phyloP scores from a whole-genome alignment of 164 flowering plant genomes.

The Piper longum region DNA sequence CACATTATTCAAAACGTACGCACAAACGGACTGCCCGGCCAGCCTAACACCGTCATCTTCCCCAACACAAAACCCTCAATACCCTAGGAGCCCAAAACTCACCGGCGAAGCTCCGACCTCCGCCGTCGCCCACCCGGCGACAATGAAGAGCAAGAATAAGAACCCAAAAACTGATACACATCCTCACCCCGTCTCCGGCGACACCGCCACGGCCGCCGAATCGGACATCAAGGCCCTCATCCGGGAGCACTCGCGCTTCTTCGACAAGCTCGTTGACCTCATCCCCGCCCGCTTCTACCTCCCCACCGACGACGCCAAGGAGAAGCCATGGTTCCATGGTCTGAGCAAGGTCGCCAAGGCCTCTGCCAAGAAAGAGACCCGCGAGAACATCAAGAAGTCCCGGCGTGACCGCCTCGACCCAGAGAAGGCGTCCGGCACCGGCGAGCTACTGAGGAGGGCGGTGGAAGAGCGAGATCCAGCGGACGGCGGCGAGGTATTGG shows the following conservation, averaged over 20 bases:
- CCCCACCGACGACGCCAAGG: constrained; percentile 35
- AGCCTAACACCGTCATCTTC: no score
- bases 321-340: constrained; percentile 66
- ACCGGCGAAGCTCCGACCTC: neutral
- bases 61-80: neutral
- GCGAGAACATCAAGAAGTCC: constrained; percentile 60
- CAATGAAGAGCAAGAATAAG: neutral
- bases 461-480: constrained; percentile 26
- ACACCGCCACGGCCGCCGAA: neutral
- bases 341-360: constrained; percentile 58
- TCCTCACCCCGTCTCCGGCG: neutral
- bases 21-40: no score
- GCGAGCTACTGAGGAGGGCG: constrained; percentile 45
- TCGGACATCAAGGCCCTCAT: constrained; percentile 33
- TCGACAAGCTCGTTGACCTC: constrained; percentile 56
- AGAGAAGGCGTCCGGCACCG: constrained; percentile 43
- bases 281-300: constrained; percentile 72
- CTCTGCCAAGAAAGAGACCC: constrained; percentile 44
- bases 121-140: neutral
- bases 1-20: no score
- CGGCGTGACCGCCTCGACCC: constrained; percentile 76
- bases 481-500: neutral
- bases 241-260: constrained; percentile 34
- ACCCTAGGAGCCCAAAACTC: neutral
- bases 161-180: neutral